Evolutionary conservation across 306 rosid genomes (phyloP).

Genomic region (Lathyrus aphaca): DNA sequence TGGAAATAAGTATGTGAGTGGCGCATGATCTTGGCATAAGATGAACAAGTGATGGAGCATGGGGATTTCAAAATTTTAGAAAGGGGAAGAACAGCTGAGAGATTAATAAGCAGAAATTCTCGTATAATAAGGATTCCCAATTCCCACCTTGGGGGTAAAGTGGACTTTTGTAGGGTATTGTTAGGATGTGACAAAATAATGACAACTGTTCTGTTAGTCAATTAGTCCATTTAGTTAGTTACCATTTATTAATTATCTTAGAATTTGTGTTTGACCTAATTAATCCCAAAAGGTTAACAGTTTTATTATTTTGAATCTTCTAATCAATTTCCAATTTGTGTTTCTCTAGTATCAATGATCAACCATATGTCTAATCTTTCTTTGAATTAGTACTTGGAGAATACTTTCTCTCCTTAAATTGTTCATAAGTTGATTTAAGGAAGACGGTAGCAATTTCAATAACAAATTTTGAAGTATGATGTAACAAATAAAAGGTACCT

Average conservation of each 20-base stretch:
- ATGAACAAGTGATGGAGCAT: not conserved
- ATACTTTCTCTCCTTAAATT: constrained; percentile 10
- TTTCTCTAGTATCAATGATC: not conserved
- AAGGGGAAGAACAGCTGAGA: not conserved
- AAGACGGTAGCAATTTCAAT: constrained; percentile 13
- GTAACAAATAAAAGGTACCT: constrained; percentile 58
- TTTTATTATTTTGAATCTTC: not conserved
- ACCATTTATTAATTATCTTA: not conserved
- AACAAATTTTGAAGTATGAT: constrained; percentile 17
- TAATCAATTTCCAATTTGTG: constrained; percentile 9
- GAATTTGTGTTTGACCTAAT: not conserved
- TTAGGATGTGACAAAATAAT: not conserved
- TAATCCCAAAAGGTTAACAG: constrained; percentile 6
- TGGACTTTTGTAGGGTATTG: not conserved
- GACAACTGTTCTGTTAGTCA: not conserved
- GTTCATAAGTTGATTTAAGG: constrained; percentile 7
- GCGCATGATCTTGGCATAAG: not conserved
- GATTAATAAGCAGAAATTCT: not conserved
- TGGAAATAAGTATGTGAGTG: not conserved
- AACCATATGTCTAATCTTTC: constrained; percentile 27
- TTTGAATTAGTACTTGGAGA: constrained; percentile 3
- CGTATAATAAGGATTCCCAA: not conserved
- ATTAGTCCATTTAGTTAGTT: not conserved
- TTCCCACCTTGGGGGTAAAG: not conserved
- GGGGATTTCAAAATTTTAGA: not conserved